A percentile compares a stretch with the other conserved stretches of the same genome.
phyloP scores from a whole-genome alignment of 768 basidiomycete genomes.

The Suillus bovinus region DNA sequence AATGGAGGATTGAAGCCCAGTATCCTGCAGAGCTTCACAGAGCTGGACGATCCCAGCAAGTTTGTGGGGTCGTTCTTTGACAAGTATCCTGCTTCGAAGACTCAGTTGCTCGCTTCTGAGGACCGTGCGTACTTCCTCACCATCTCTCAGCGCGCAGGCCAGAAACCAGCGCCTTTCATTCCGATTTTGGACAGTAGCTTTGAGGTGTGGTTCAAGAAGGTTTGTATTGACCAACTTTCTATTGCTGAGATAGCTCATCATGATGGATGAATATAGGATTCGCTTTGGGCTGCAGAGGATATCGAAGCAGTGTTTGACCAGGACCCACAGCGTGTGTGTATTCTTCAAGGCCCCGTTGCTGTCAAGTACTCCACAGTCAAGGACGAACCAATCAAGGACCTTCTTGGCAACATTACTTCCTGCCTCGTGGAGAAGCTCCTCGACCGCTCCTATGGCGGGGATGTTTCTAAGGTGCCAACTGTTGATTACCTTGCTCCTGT shows the following conservation, averaged over 20 bases:
- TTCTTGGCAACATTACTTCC: slow-evolving; percentile 85
- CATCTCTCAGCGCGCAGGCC: slow-evolving; percentile 92
- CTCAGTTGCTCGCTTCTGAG: slow-evolving; percentile 88
- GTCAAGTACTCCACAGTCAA: slow-evolving; percentile 84
- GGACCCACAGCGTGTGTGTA: slow-evolving; percentile 97
- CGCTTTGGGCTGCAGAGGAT: slow-evolving; percentile 96
- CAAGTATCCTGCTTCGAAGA: slow-evolving; percentile 76
- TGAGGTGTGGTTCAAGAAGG: slow-evolving; percentile 99
- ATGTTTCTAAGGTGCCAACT: slow-evolving; percentile 71
- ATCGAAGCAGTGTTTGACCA: slow-evolving; percentile 99
- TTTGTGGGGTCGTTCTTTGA: slow-evolving; percentile 85
- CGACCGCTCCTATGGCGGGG: slow-evolving; percentile 74
- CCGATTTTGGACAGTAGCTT: slow-evolving; percentile 91
- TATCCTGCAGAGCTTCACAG: slow-evolving; percentile 76
- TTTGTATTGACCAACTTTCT: slow-evolving; percentile 29
- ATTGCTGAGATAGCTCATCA: slow-evolving; percentile 10
- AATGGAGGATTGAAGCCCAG: slow-evolving; percentile 83
- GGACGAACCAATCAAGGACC: slow-evolving; percentile 91
- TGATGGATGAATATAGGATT: slow-evolving; percentile 59
- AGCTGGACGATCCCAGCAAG: slow-evolving; percentile 77
- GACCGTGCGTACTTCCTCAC: slow-evolving; percentile 96
- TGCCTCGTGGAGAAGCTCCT: slow-evolving; percentile 78
- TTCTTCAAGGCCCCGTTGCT: slow-evolving; percentile 96
- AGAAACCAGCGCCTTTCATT: slow-evolving; percentile 98
- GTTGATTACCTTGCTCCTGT: slow-evolving; percentile 81